A percentile compares a stretch with the other conserved stretches of the same genome.
Evolutionary conservation across 495 filamentous ascomycete genomes (phyloP).

Genomic region (Penicillium goetzii): DNA sequence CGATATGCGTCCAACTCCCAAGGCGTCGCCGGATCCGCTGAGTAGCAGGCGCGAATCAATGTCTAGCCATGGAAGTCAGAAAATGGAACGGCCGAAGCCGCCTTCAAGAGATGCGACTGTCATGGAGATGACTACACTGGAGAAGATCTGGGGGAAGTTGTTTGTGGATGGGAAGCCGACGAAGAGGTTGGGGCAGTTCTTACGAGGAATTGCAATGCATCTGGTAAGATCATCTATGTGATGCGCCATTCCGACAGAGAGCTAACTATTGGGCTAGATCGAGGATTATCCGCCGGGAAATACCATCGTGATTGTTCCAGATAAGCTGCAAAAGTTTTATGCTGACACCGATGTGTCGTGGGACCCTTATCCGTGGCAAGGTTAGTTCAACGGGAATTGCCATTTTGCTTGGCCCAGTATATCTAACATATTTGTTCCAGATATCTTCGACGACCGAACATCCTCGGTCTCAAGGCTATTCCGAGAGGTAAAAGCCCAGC

Average conservation of each 20-base stretch:
- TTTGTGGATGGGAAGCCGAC: slow-evolving; percentile 76
- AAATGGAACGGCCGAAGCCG: slow-evolving; percentile 46
- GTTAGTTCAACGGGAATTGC: slow-evolving; percentile 35
- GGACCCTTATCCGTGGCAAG: slow-evolving; percentile 70
- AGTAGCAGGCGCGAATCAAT: slow-evolving; percentile 33
- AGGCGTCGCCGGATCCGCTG: slow-evolving; percentile 27
- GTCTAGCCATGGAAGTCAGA: slow-evolving; percentile 43
- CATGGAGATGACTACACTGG: slow-evolving; percentile 61
- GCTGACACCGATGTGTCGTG: slow-evolving; percentile 60
- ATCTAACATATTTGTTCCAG: slow-evolving; percentile 25
- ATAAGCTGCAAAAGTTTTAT: slow-evolving; percentile 83
- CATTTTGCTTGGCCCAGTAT: not conserved
- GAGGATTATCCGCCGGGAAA: slow-evolving; percentile 74
- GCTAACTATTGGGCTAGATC: slow-evolving; percentile 49
- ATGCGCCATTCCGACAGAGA: not conserved
- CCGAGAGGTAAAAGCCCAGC: slow-evolving; percentile 73
- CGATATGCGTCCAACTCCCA: slow-evolving; percentile 33
- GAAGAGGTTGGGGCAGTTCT: slow-evolving; percentile 66
- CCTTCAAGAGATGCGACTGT: slow-evolving; percentile 51
- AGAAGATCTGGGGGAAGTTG: slow-evolving; percentile 75
- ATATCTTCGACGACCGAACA: slow-evolving; percentile 57
- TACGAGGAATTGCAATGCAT: slow-evolving; percentile 77
- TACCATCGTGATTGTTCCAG: slow-evolving; percentile 77
- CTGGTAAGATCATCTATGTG: slow-evolving; percentile 55
- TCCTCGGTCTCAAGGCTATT: slow-evolving; percentile 72